Conservation (phyloP, 1,284 basidiomycete genomes). For the Trichosporon sp. region DNA sequence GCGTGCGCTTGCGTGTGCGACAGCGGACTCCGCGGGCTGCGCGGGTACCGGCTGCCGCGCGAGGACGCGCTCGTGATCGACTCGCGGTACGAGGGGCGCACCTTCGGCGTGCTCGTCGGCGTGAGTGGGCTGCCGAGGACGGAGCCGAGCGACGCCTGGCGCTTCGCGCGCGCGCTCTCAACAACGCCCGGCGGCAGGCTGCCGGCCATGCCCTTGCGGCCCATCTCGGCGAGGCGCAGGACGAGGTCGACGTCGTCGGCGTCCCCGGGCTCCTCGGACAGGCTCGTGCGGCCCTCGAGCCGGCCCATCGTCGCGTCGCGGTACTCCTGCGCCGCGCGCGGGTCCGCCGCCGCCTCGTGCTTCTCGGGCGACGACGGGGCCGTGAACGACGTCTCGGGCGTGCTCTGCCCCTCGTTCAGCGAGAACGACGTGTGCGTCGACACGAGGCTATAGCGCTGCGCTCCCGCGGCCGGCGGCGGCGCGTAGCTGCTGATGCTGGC, state of each 20-base stretch:
- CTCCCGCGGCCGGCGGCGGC: background rate
- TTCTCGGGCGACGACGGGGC: background rate
- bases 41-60: background rate
- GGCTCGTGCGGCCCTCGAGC: background rate
- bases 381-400: background rate
- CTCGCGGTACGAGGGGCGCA: constrained; percentile 1
- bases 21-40: background rate
- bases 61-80: background rate
- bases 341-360: background rate
- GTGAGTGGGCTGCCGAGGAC: background rate
- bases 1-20: background rate
- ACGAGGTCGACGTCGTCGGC: background rate
- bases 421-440: constrained; percentile 1
- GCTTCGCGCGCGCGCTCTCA: background rate
- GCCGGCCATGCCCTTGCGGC: background rate
- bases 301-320: background rate
- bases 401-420: background rate
- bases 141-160: background rate
- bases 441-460: background rate
- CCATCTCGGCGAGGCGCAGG: constrained; percentile 4
- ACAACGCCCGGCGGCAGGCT: background rate
- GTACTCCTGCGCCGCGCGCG: background rate
- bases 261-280: background rate
- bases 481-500: background rate
- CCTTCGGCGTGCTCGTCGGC: background rate